Conservation (phyloP, 345 rosid genomes). For the Salix arbutifolia region DNA sequence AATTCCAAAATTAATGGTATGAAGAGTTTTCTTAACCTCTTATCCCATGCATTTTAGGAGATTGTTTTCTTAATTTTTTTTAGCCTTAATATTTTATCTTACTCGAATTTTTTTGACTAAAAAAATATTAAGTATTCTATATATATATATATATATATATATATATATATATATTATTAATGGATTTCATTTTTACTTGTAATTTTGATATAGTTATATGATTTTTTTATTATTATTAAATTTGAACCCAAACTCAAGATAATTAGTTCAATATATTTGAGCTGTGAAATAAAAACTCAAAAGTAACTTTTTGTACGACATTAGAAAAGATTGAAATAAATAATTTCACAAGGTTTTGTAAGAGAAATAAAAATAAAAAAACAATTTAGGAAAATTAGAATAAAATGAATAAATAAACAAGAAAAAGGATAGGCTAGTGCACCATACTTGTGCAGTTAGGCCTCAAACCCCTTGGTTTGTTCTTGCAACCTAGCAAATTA, state of each 20-base stretch:
- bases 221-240: background rate
- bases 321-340: background rate
- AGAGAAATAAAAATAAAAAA: background rate
- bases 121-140: background rate
- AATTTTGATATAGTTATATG: background rate
- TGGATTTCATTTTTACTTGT: background rate
- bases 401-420: background rate
- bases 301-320: background rate
- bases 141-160: too few relatives aligned
- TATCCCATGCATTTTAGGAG: background rate
- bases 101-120: too few relatives aligned
- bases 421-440: background rate
- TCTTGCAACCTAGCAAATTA: too few relatives aligned
- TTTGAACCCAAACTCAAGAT: background rate
- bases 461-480: too few relatives aligned
- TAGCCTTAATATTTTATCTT: background rate
- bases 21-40: background rate
- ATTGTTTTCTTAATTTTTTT: too few relatives aligned
- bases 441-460: background rate
- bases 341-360: background rate
- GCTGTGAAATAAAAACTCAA: background rate
- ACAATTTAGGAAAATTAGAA: background rate
- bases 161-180: background rate
- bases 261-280: background rate
- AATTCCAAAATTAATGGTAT: too few relatives aligned